Percentiles rank a stretch among this genome's conserved stretches.
Evolutionary conservation across 1,284 basidiomycete genomes (phyloP).

Genomic region (Malassezia sp.): DNA sequence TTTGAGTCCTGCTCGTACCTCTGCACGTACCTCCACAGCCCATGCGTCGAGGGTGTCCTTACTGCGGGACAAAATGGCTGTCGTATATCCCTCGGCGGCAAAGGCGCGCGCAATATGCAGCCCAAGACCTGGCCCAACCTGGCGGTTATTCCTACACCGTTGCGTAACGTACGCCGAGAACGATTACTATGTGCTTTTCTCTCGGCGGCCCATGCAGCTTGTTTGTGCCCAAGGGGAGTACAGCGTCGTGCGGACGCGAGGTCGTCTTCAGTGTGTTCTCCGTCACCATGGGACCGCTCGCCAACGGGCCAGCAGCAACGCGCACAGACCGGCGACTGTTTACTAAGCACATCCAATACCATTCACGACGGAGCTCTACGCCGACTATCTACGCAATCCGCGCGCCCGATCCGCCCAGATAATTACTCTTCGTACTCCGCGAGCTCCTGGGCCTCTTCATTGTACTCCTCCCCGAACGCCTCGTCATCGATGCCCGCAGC

Average conservation of each 20-base stretch:
- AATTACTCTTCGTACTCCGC: constrained; percentile 13
- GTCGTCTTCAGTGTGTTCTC: background rate
- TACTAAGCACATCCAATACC: too few relatives aligned
- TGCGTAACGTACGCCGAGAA: background rate
- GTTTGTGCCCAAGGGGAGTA: background rate
- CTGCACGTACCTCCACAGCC: constrained; percentile 16
- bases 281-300: background rate
- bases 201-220: background rate
- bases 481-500: constrained; percentile 50
- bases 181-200: background rate
- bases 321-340: too few relatives aligned
- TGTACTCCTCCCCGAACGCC: constrained; percentile 32
- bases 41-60: constrained; percentile 22
- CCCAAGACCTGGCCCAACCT: constrained; percentile 29
- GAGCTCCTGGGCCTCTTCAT: too few relatives aligned
- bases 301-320: too few relatives aligned
- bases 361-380: too few relatives aligned
- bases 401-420: too few relatives aligned
- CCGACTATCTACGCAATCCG: too few relatives aligned
- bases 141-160: background rate
- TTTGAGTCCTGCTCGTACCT: background rate
- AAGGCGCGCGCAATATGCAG: constrained; percentile 25
- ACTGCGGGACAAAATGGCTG: constrained; percentile 25
- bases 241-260: background rate
- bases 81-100: constrained; percentile 27